phyloP scores from a whole-genome alignment of 345 rosid species.

The Adansonia digitata region DNA sequence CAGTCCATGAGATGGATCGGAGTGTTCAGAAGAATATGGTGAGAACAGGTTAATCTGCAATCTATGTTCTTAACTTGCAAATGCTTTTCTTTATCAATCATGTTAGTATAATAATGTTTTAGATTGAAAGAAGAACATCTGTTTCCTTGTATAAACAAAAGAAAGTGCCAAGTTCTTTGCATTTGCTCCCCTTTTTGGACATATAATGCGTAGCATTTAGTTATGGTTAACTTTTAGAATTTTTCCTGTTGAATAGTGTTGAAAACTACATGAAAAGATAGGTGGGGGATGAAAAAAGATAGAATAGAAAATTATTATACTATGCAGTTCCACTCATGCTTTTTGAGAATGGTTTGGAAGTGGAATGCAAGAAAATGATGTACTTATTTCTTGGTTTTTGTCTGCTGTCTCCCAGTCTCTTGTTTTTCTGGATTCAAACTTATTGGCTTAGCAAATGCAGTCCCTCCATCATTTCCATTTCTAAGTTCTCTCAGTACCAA shows the following conservation, averaged over 20 bases:
- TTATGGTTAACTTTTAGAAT: background rate
- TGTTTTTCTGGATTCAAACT: background rate
- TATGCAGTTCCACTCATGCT: background rate
- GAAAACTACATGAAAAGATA: background rate
- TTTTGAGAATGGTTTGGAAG: background rate
- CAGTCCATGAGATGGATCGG: slow-evolving; percentile 28
- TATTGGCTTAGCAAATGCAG: background rate
- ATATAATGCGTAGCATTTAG: background rate
- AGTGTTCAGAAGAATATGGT: slow-evolving; percentile 38
- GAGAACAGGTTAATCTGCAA: slow-evolving; percentile 45
- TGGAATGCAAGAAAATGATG: background rate
- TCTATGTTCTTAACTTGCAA: slow-evolving; percentile 8
- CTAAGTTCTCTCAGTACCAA: background rate
- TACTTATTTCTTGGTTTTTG: background rate
- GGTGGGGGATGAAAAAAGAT: background rate
- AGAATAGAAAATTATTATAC: background rate
- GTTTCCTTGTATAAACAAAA: background rate
- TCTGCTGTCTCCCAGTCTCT: background rate
- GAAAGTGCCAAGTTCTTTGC: background rate
- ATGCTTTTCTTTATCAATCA: background rate
- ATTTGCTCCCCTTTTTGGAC: background rate
- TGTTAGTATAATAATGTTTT: background rate
- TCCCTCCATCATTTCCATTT: background rate
- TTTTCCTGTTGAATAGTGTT: background rate
- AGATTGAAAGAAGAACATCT: background rate